Evolutionary conservation across 768 basidiomycete species (phyloP), one percentile per base, ranked within the genome.

Genomic region (Tephrocybe sp.): DNA sequence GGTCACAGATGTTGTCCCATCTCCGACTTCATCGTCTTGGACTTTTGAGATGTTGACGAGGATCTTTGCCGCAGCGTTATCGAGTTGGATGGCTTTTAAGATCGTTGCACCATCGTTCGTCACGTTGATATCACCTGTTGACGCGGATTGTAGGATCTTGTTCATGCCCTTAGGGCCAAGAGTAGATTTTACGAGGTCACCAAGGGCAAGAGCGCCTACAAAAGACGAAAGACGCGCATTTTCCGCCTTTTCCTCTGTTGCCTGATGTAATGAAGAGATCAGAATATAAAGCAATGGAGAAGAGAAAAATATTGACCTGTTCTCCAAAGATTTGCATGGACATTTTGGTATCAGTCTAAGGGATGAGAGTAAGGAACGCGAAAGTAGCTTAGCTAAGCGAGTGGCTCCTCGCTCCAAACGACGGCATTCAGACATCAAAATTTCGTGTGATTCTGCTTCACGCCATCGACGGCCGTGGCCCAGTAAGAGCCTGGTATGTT

Each of bases 81-180:
- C 97, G 56, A 99, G 84, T 62, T 93, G 89, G 62, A 99, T 98
- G 42, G 91, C 86, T 68, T 98, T 98, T 51, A 99, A 82, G 62
- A 98, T 99, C 41, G 97, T 98, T 3, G 97, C 97, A 4, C 97
- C 97, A 67, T 99, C 97, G 70, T 99, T 99, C 10, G 97, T 99
- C 43, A 99, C 96, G 57, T 86, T 97, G 62, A 99, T 90, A 23
- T 94, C 90, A 5, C 93, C 92, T 0, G 87, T 83, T 5, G 93
- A 91, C 1, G 70, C 84, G 1, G 92, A 95, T 69, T 95, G 96
- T 13, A 99, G 83, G 56, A 99, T 98, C 76, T 98, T 98, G 84
- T 98, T 98, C 96, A 98, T 99, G 49, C 97, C 97, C 70, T 99
- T 98, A 19, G 97, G 97, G 8, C 97, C 97, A 2, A 99, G 80